Evolutionary conservation across 768 basidiomycete species (phyloP), one percentile per base, ranked within the genome.

Genomic region (Lentinus tigrinus): DNA sequence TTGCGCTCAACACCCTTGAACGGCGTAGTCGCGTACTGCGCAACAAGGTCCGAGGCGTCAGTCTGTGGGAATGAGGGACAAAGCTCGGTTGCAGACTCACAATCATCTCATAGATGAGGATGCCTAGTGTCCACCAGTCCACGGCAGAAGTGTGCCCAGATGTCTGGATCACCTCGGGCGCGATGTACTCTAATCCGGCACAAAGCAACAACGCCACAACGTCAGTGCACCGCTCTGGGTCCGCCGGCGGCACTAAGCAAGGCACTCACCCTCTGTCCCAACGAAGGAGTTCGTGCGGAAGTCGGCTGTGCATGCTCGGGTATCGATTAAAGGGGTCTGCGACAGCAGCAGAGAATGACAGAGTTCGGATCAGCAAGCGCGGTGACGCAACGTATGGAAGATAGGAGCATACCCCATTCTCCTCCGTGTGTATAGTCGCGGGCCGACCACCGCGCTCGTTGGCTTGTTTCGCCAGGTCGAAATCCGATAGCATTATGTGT

Each of bases 111-210:
- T 95, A 97, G 67, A 98, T 93, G 68, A 99, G 84, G 68, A 98
- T 98, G 38, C 97, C 97, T 49, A 98, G 78, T 31, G 97, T 98
- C 97, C 93, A 95, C 96, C 96, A 99, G 76, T 99, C 97, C 51
- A 99, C 97, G 14, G 96, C 95, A 61, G 94, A 94, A 37, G 95
- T 97, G 74, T 99, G 97, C 17, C 97, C 96, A 71, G 91, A 85
- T 47, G 93, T 93, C 66, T 91, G 91, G 70, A 99, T 97, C 58
- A 99, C 97, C 78, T 99, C 97, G 61, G 96, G 96, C 40, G 96
- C 95, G 71, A 99, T 98, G 80, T 99, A 99, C 77, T 98, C 96
- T 97, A 73, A 39, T 58, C 55, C 60, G 67, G 60, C 68, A 66
- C 71, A 67, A 63, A 52, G 65, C 63, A 40, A 23, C 19, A 68